Base-by-base conservation (phyloP, 2,329 filamentous ascomycete genomes). In the Phyllosticta paracitricarpa region DNA sequence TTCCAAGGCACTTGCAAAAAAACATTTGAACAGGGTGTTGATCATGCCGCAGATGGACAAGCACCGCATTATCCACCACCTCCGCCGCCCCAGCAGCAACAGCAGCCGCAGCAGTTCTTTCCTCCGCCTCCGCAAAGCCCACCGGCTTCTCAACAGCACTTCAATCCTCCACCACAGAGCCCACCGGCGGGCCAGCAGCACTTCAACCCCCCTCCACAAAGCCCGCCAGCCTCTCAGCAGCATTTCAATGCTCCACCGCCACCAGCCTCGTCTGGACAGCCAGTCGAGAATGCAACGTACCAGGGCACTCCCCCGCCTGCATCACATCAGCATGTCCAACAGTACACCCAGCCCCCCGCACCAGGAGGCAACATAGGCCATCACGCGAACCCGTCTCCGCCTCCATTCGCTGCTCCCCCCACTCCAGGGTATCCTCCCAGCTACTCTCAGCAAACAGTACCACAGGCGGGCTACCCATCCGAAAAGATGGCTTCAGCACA, bases 151-250 rank as follows among this genome's bases (percentile, higher is more conserved):
- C 71, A 73, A 63, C 71, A 74, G 58, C 72, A 72, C 65, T 77
- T 72, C 62, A 66, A 73, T 24, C 73, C 74, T 60, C 75, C 75
- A 22, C 69, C 54, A 53, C 66, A 54, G 48, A 70, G 73, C 58
- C 75, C 75, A 30, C 66, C 70, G 25, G 68, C 67, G 19, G 65
- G 66, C 62, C 69, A 57, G 64, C 62, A 70, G 58, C 54, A 55
- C 35, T 73, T 73, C 65, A 70, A 70, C 58, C 72, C 70, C 7
- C 75, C 75, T 19, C 71, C 73, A 52, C 61, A 30, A 22, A 25
- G 28, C 5, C 54, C 54, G n/a, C 54, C 24, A 10, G 19, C 19
- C 9, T 9, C 33, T 10, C 56, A 57, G 8, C 56, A 48, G 17
- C 53, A 68, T 70, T 33, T 66, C 67, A 53, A 69, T 70, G 70